Evolutionary conservation across 176 grass and related monocot genomes (phyloP).

Genomic region (Triticum urartu): DNA sequence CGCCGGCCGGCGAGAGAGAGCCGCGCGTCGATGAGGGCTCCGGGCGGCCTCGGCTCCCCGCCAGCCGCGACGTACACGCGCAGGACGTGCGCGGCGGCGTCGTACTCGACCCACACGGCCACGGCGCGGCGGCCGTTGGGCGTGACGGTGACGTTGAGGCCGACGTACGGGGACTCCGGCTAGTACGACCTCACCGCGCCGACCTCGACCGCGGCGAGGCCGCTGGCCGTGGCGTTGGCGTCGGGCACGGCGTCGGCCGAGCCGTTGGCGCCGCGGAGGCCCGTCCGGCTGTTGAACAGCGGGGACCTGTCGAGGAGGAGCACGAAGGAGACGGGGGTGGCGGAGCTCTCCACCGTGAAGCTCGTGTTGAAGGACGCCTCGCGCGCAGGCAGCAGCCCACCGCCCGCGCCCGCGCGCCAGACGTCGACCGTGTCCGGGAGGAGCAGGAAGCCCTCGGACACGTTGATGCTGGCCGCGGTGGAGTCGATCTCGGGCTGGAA

Average conservation of each 20-base stretch:
- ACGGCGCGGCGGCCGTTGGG: not conserved
- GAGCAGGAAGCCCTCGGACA: conserved; percentile 34
- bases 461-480: not conserved
- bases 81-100: conserved; percentile 7
- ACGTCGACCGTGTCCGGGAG: not conserved
- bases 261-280: not conserved
- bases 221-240: not conserved
- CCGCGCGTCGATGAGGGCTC: not conserved
- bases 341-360: conserved; percentile 15
- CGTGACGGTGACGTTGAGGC: conserved; percentile 33
- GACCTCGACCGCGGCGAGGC: not conserved
- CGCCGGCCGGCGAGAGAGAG: not conserved
- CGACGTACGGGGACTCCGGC: not conserved
- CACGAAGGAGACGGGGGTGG: conserved; percentile 1
- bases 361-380: conserved; percentile 41
- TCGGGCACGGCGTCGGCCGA: not conserved
- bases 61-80: conserved; percentile 15
- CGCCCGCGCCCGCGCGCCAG: conserved; percentile 12
- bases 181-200: conserved; percentile 15
- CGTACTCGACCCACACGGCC: conserved; percentile 26
- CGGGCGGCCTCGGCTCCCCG: not conserved
- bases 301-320: conserved; percentile 21
- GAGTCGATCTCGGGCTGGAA: not conserved
- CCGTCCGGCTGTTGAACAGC: not conserved
- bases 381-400: not conserved